Evolutionary conservation across 2,329 filamentous ascomycete species (phyloP).

Genomic region (Cercospora janseana): DNA sequence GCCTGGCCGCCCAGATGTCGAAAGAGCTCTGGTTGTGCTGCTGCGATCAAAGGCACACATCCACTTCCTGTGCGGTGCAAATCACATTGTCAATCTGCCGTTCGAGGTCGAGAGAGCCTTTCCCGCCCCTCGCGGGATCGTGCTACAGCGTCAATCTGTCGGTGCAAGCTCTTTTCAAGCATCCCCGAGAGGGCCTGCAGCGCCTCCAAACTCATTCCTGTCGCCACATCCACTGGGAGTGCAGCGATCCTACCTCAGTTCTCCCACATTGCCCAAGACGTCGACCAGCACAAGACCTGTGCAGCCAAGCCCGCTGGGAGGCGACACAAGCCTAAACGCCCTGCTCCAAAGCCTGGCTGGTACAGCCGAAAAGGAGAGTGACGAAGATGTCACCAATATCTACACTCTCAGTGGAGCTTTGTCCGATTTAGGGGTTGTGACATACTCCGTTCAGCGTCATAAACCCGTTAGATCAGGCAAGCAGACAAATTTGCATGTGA

Average conservation of each 20-base stretch:
- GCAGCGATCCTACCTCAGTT: conserved; percentile 37
- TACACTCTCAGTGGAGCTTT: conserved; percentile 85
- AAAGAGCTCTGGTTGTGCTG: conserved; percentile 75
- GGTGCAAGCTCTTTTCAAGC: conserved; percentile 42
- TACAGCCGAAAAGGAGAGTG: conserved; percentile 15
- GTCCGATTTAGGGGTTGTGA: conserved; percentile 76
- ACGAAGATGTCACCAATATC: conserved; percentile 65
- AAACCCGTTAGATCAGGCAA: conserved; percentile 29
- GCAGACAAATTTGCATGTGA: conserved; percentile 40
- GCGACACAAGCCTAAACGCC: conserved; percentile 28
- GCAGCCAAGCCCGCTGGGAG: conserved; percentile 30
- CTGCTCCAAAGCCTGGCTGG: conserved; percentile 32
- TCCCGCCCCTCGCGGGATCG: conserved; percentile 75
- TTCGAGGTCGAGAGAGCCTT: conserved; percentile 91
- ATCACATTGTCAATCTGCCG: conserved; percentile 85
- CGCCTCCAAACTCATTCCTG: conserved; percentile 80
- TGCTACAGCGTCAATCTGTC: conserved; percentile 77
- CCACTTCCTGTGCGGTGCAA: conserved; percentile 84
- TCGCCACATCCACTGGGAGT: conserved; percentile 58
- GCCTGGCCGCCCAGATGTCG: neutral
- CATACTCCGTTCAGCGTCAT: conserved; percentile 32
- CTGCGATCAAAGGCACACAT: conserved; percentile 91
- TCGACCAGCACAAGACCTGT: conserved; percentile 23
- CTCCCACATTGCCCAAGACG: conserved; percentile 35
- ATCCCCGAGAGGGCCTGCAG: conserved; percentile 49